A percentile compares a stretch with the other conserved stretches of the same genome.
These are phyloP conservation scores for Nicotiana paniculata DNA, from an alignment of 257 asterid species.

Conservation along the genomic window DNA sequence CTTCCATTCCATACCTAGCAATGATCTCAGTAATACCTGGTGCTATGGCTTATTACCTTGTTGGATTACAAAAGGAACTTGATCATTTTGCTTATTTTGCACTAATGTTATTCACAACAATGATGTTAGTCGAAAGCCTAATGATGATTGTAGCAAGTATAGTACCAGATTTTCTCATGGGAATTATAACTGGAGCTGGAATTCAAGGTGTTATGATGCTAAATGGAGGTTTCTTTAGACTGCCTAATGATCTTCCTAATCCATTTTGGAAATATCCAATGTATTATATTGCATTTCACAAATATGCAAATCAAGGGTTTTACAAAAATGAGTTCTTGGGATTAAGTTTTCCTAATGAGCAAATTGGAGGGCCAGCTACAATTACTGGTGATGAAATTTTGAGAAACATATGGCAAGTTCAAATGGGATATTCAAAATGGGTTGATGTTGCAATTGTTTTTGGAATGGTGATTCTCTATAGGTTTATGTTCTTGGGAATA, in stretches of 20 bases:
- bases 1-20: slow-evolving; percentile 48
- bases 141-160: slow-evolving; percentile 55
- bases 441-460: slow-evolving; percentile 35
- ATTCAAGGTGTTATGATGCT: slow-evolving; percentile 55
- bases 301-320: slow-evolving; percentile 48
- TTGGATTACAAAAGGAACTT: slow-evolving; percentile 38
- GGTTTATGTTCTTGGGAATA: slow-evolving; percentile 35
- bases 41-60: slow-evolving; percentile 46
- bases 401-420: slow-evolving; percentile 44
- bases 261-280: slow-evolving; percentile 51
- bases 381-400: slow-evolving; percentile 38
- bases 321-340: slow-evolving; percentile 51
- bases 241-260: slow-evolving; percentile 46
- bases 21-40: slow-evolving; percentile 41
- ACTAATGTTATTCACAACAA: slow-evolving; percentile 29
- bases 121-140: slow-evolving; percentile 56
- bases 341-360: slow-evolving; percentile 24
- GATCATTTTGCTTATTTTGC: slow-evolving; percentile 42
- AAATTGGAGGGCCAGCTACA: slow-evolving; percentile 15
- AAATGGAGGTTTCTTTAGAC: slow-evolving; percentile 43
- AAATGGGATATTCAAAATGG: slow-evolving; percentile 55
- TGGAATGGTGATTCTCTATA: slow-evolving; percentile 40
- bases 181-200: slow-evolving; percentile 53
- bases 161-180: slow-evolving; percentile 50
- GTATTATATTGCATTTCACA: slow-evolving; percentile 47